Base-by-base conservation (phyloP, 495 filamentous ascomycete genomes). In the Penicillium waksmanii region DNA sequence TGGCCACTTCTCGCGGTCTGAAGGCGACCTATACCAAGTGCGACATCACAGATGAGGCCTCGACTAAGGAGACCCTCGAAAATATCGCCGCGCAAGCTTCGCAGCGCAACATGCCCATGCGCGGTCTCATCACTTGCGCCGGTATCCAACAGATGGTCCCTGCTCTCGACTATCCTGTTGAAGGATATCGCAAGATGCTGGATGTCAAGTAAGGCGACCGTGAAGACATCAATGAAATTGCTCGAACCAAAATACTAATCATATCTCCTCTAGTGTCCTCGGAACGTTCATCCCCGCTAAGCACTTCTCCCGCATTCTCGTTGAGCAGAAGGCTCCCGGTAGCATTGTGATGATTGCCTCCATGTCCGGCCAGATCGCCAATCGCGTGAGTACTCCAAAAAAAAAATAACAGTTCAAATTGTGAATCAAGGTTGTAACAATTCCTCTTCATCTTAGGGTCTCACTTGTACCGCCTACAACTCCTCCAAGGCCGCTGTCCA, bases 61-160 rank as follows among this genome's bases (percentile, higher is more conserved):
- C 48, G 8, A 68, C 65, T 17, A 49, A 67, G 55, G 25, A 33
- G 78, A 55, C 59, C 1, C 55, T 73, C 1, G 64, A 68, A 34
- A 49, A 60, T 25, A 70, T 72, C 38, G 67, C 84, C 17, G 84
- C 89, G 55, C 79, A 84, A 33, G 81, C 81, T 27, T 79, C 66
- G 33, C 36, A 66, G 4, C 63, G 66, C 12, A 63, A 68, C 31
- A 70, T 80, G 58, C 75, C 82, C 5, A 77, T 92, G 17, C 85
- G 93, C 56, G 87, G 93, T 21, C 77, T 92, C 15, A 82, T 96
- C 75, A 93, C 91, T 74, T 89, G 89, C 54, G 92, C 92, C 33
- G 91, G 92, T 63, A 92, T 96, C 57, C 90, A 91, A 61, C 81
- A 80, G 52, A 86, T 84, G 64, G 74, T 75, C 0, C 69, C 82